A percentile compares a stretch with the other conserved stretches of the same genome.
Conservation (phyloP, 176 grass and related monocot genomes). For the Hordeum vulgare region DNA sequence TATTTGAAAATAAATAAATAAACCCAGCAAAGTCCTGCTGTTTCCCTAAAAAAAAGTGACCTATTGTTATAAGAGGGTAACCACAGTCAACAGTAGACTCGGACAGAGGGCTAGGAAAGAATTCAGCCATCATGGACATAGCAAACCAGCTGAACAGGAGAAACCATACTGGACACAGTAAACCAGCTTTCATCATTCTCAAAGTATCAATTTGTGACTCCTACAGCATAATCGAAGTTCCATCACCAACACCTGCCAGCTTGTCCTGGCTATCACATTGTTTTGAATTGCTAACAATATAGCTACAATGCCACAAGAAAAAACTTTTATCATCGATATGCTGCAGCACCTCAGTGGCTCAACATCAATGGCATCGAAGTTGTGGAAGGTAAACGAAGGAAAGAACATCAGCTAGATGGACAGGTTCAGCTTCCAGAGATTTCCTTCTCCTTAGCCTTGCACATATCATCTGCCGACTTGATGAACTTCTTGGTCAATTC, state of each 20-base stretch:
- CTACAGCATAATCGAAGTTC: background rate
- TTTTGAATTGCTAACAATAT: conserved; percentile 3
- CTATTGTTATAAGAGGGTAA: background rate
- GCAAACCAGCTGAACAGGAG: background rate
- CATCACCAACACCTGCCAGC: background rate
- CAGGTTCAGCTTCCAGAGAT: conserved; percentile 50
- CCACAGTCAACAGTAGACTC: background rate
- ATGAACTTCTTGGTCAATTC: conserved; percentile 91
- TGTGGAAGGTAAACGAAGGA: conserved; percentile 9
- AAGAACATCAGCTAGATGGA: background rate
- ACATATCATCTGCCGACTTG: conserved; percentile 91
- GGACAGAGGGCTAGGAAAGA: background rate
- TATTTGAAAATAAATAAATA: too few relatives aligned
- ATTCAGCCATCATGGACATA: background rate
- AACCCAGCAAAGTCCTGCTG: too few relatives aligned
- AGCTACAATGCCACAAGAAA: conserved; percentile 4
- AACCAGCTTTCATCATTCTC: background rate
- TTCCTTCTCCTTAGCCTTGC: conserved; percentile 98
- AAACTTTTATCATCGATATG: background rate
- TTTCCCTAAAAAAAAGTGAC: too few relatives aligned
- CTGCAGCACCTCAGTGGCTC: background rate
- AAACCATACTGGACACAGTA: background rate
- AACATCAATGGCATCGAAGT: conserved; percentile 1
- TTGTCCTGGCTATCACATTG: background rate
- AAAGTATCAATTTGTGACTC: background rate